A percentile compares a stretch with the other conserved stretches of the same genome.
phyloP scores from a whole-genome alignment of 129 eudicot species.

The Escallonia rubra region DNA sequence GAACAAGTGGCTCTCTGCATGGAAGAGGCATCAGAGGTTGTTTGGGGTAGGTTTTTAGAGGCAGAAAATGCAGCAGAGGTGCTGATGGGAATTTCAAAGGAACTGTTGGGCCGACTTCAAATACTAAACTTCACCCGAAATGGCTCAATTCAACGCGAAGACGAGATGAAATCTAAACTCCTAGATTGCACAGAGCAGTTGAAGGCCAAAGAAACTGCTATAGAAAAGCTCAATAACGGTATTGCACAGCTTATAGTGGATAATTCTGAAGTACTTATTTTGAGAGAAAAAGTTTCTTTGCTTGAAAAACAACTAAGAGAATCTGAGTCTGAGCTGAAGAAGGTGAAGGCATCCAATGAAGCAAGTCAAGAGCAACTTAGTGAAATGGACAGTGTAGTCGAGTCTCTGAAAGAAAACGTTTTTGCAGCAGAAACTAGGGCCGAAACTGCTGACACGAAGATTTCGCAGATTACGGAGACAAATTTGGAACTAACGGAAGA shows the following conservation, averaged over 20 bases:
- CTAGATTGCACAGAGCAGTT: slow-evolving; percentile 45
- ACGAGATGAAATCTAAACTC: slow-evolving; percentile 42
- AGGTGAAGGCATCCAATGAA: slow-evolving; percentile 37
- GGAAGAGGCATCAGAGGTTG: slow-evolving; percentile 89
- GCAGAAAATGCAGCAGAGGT: slow-evolving; percentile 78
- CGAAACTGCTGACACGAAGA: slow-evolving; percentile 60
- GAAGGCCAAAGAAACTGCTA: slow-evolving; percentile 42
- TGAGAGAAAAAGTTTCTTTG: slow-evolving; percentile 39
- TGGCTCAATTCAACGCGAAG: slow-evolving; percentile 55
- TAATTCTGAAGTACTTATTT: slow-evolving; percentile 39
- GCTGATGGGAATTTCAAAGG: slow-evolving; percentile 78
- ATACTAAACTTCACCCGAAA: slow-evolving; percentile 38
- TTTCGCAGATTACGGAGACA: slow-evolving; percentile 55
- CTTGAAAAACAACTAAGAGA: slow-evolving; percentile 54
- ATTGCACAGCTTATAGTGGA: slow-evolving; percentile 38
- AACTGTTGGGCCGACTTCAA: slow-evolving; percentile 57
- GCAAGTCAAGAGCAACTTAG: slow-evolving; percentile 38
- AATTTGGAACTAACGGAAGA: slow-evolving; percentile 80
- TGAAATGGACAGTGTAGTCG: slow-evolving; percentile 48
- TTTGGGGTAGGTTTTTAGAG: slow-evolving; percentile 81
- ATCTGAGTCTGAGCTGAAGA: slow-evolving; percentile 42
- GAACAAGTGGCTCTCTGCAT: slow-evolving; percentile 64
- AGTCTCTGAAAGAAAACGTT: slow-evolving; percentile 56
- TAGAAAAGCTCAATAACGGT: slow-evolving; percentile 44
- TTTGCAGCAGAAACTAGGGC: slow-evolving; percentile 56